Conservation (phyloP, 345 rosid species). For the Lagerstroemia speciosa region DNA sequence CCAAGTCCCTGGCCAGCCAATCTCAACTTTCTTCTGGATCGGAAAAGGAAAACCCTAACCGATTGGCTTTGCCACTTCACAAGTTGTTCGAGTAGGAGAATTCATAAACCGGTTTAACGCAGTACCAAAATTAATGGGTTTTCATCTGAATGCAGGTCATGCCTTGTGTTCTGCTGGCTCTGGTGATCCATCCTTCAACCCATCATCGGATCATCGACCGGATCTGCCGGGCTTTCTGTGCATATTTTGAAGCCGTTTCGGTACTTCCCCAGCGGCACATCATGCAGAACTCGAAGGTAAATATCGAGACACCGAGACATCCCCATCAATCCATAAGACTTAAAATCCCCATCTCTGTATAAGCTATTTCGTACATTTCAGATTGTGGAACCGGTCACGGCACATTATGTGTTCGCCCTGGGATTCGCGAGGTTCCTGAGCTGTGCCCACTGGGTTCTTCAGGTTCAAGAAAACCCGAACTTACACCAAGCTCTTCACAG, state of each 20-base stretch:
- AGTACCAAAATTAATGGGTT: background rate
- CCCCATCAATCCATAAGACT: background rate
- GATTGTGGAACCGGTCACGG: slow-evolving; percentile 98
- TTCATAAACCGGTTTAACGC: no score
- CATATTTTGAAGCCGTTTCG: slow-evolving; percentile 92
- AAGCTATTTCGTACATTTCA: slow-evolving; percentile 21
- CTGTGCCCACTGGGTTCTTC: slow-evolving; percentile 99
- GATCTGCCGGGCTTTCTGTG: slow-evolving; percentile 90
- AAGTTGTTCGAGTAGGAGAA: no score
- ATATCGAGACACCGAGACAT: no score
- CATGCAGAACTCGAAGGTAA: slow-evolving; percentile 97
- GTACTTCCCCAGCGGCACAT: slow-evolving; percentile 91
- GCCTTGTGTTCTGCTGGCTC: slow-evolving; percentile 74
- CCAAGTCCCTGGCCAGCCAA: background rate
- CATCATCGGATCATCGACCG: slow-evolving; percentile 73
- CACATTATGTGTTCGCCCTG: slow-evolving; percentile 98
- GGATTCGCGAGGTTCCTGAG: slow-evolving; percentile 98
- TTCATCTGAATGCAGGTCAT: slow-evolving; percentile 37
- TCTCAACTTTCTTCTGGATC: no score
- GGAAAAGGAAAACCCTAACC: no score
- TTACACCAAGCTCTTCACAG: background rate
- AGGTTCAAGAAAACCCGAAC: slow-evolving; percentile 43
- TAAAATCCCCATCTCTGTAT: background rate
- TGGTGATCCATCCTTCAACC: slow-evolving; percentile 81
- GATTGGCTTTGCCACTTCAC: no score